Base-by-base conservation (phyloP, 2,329 filamentous ascomycete genomes). In the Colletotrichum chlorophyti region DNA sequence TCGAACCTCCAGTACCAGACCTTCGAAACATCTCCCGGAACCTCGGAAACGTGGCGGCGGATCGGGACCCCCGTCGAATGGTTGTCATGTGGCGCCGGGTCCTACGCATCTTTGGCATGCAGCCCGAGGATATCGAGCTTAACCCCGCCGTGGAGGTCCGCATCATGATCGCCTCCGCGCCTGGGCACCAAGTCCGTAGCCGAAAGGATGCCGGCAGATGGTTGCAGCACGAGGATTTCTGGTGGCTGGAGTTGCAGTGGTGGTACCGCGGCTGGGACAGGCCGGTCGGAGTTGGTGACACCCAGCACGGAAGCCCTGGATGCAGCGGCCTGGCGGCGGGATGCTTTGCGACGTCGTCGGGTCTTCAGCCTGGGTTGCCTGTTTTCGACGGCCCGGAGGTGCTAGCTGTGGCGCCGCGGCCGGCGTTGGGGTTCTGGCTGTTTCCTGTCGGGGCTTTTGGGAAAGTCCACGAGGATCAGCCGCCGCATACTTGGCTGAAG, bases 341-440 rank as follows among this genome's bases (percentile, higher is more conserved):
- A 4, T 60, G 51, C 9, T 50, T 57, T 26, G n/a, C 35, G 6
- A 45, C 51, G 3, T 19, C 37, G 15, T 50, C 51, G 3, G 51
- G 51, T 5, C n/a, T 57, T 37, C 34, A 5, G 2, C 21, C 37
- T n/a, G 29, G 19, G 1, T 5, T 38, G 4, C 57, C 57, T 0
- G 8, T 24, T 1, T 37, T 60, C 2, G 57, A 60, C 19, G 45
- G 57, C 2, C 51, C 57, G 4, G 31, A 41, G 21, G 15, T 50
- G 15, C 43, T 60, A 9, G 43, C 51, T 15, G 45, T 32, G 51
- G 57, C 52, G 34, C 51, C 51, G 14, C 37, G 32, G 7, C 57
- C 57, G 26, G 57, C 57, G 26, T 21, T 60, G 6, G 57, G 57
- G 10, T 60, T 60, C 15, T 60, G 57, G 57, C 12, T 60, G 38